Conservation (phyloP, 2,329 filamentous ascomycete species). For the Bipolaris cookei region DNA sequence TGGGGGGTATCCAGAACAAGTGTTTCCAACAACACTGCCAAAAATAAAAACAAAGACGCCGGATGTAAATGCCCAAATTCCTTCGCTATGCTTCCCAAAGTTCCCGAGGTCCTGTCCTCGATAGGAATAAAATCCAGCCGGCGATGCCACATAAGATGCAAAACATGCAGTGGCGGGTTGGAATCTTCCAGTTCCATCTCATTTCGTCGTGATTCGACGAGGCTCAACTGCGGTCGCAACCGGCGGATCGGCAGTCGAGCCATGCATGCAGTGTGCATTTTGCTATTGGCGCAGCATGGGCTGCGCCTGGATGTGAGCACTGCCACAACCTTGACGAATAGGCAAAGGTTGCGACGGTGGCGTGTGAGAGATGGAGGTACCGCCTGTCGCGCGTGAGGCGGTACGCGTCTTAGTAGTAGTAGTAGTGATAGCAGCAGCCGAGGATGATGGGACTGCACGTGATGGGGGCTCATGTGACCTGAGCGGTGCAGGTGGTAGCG, state of each 20-base stretch:
- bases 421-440: not conserved
- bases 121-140: not conserved
- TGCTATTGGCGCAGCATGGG: not conserved
- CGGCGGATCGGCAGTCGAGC: slow-evolving; percentile 2
- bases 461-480: slow-evolving; percentile 19
- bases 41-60: slow-evolving; percentile 5
- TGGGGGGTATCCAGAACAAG: slow-evolving; percentile 24
- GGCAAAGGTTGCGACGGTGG: not conserved
- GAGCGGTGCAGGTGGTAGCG: slow-evolving; percentile 16
- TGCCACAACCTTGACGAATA: not conserved
- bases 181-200: not conserved
- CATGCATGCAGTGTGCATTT: not conserved
- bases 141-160: not conserved
- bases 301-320: not conserved
- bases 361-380: not conserved
- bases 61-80: slow-evolving; percentile 9
- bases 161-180: not conserved
- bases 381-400: slow-evolving; percentile 6
- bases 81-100: slow-evolving; percentile 3
- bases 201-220: slow-evolving; percentile 3
- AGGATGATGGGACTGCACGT: not conserved
- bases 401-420: not conserved
- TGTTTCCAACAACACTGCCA: slow-evolving; percentile 15
- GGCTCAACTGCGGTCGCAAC: slow-evolving; percentile 7
- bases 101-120: not conserved